Percentiles rank a stretch among this genome's conserved stretches.
phyloP scores from a whole-genome alignment of 257 asterid genomes.

The Salvia hispanica region DNA sequence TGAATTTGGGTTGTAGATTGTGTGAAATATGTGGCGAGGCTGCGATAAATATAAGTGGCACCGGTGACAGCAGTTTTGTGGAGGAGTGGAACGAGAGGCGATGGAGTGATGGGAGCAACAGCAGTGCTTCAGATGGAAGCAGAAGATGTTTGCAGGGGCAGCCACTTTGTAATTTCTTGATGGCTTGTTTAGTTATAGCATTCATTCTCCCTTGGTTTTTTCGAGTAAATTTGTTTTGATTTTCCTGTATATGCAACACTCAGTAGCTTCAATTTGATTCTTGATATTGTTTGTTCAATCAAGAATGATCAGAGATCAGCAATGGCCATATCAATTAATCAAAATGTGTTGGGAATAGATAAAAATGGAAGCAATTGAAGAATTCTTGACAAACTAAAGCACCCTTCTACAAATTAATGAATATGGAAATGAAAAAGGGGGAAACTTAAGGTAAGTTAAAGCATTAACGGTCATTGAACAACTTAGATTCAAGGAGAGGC shows the following conservation, averaged over 20 bases:
- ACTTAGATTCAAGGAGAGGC: slow-evolving; percentile 20
- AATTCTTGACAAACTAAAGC: slow-evolving; percentile 6
- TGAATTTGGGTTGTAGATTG: slow-evolving; percentile 44
- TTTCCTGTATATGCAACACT: background rate
- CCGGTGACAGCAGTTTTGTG: slow-evolving; percentile 47
- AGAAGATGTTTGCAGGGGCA: slow-evolving; percentile 59
- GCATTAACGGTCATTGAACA: slow-evolving; percentile 19
- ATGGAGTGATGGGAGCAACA: background rate
- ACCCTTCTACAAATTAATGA: slow-evolving; percentile 10
- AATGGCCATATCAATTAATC: too few relatives aligned
- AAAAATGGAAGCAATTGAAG: background rate
- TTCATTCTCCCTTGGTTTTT: slow-evolving; percentile 80
- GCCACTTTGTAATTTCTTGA: slow-evolving; percentile 68
- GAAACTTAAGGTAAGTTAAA: background rate
- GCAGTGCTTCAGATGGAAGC: slow-evolving; percentile 26
- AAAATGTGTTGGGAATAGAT: too few relatives aligned
- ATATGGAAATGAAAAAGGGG: background rate
- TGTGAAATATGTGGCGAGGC: slow-evolving; percentile 78
- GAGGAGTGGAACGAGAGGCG: slow-evolving; percentile 52
- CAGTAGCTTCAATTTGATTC: too few relatives aligned
- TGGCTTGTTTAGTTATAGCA: slow-evolving; percentile 71
- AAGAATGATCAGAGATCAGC: background rate
- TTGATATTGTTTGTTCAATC: too few relatives aligned
- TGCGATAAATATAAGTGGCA: slow-evolving; percentile 56
- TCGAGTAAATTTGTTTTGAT: slow-evolving; percentile 56